phyloP scores from a whole-genome alignment of 2,329 filamentous ascomycete species.

The Diplodia intermedia region DNA sequence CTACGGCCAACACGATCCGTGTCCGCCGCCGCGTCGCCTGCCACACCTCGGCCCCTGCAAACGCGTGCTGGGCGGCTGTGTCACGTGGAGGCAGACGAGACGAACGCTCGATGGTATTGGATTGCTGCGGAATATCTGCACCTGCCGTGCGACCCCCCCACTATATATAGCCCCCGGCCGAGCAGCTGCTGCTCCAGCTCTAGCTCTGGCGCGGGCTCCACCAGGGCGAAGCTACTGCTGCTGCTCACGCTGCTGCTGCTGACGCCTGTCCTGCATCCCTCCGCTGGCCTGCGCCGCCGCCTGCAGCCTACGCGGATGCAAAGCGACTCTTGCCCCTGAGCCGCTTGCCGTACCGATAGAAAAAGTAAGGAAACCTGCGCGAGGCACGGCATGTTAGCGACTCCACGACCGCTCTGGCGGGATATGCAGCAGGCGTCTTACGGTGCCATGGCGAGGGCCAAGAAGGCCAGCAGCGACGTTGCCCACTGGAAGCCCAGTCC shows the following conservation, averaged over 20 bases:
- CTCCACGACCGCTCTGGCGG: constrained; percentile 39
- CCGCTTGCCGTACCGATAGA: constrained; percentile 58
- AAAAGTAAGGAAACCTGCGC: constrained; percentile 53
- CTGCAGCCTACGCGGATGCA: constrained; percentile 47
- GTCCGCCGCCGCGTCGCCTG: constrained; percentile 23
- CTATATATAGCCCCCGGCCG: constrained; percentile 33
- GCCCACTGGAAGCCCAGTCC: constrained; percentile 60
- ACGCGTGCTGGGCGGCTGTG: constrained; percentile 29
- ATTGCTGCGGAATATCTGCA: constrained; percentile 24
- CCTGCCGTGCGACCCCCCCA: constrained; percentile 33
- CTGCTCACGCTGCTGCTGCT: neutral
- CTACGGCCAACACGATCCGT: constrained; percentile 28
- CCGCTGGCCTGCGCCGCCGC: constrained; percentile 25
- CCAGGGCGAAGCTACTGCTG: constrained; percentile 4
- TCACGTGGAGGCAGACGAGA: constrained; percentile 27
- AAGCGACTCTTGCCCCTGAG: constrained; percentile 57
- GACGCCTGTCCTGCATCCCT: constrained; percentile 18
- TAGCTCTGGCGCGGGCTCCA: constrained; percentile 2
- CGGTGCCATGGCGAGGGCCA: constrained; percentile 58
- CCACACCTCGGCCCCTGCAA: constrained; percentile 22
- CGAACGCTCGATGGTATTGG: constrained; percentile 21
- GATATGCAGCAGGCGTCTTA: constrained; percentile 40
- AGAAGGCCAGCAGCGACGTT: constrained; percentile 54
- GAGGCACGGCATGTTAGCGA: constrained; percentile 42
- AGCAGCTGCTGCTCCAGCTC: constrained; percentile 20